Evolutionary conservation across 140 eudicot genomes (phyloP).

Genomic region (Senecio squalidus): DNA sequence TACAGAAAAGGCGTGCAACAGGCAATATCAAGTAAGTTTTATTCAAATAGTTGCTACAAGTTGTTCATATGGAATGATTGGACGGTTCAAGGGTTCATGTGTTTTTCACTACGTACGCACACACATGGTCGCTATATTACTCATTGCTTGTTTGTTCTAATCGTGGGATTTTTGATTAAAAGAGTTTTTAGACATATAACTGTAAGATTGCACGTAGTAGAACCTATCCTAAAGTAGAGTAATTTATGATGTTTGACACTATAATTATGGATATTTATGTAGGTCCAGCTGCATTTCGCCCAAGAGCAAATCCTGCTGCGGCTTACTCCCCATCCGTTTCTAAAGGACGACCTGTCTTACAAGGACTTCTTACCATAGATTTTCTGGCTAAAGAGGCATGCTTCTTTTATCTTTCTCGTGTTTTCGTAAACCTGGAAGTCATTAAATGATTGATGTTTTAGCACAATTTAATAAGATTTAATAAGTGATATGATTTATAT

Average conservation of each 20-base stretch:
- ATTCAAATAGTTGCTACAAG: conserved; percentile 2
- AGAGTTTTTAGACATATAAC: background rate
- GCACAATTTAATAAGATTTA: background rate
- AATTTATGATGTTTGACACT: background rate
- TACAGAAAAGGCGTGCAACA: conserved; percentile 99
- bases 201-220: conserved; percentile 6
- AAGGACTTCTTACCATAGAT: conserved; percentile 95
- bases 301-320: conserved; percentile 79
- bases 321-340: conserved; percentile 66
- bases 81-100: background rate
- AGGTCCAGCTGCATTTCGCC: conserved; percentile 99
- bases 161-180: conserved; percentile 5
- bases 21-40: conserved; percentile 93
- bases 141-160: conserved; percentile 7
- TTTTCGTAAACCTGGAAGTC: background rate
- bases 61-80: background rate
- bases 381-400: conserved; percentile 87
- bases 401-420: background rate
- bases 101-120: too few species aligned
- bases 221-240: too few species aligned
- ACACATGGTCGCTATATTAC: background rate
- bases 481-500: background rate
- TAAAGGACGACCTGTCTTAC: conserved; percentile 93
- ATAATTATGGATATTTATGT: conserved; percentile 12
- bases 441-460: background rate